phyloP scores from a whole-genome alignment of 345 rosid species.

The Hibiscus tridactylites region DNA sequence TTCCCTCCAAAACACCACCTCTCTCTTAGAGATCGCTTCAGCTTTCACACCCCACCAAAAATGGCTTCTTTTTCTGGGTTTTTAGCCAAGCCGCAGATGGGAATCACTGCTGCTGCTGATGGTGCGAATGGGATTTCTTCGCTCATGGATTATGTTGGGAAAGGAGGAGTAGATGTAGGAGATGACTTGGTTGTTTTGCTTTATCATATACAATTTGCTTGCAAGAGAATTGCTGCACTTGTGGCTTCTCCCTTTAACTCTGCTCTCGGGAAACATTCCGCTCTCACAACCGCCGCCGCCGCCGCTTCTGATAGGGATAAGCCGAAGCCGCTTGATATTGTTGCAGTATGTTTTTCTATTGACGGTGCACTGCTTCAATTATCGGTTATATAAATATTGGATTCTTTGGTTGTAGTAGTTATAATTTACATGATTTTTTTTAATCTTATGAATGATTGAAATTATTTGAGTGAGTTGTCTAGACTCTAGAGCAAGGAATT shows the following conservation, averaged over 20 bases:
- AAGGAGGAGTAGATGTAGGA: slow-evolving; percentile 44
- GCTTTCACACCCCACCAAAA: slow-evolving; percentile 13
- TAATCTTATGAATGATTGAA: not conserved
- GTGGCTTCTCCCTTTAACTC: slow-evolving; percentile 86
- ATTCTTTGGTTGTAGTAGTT: not conserved
- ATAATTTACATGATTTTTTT: not conserved
- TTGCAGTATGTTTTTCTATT: slow-evolving; percentile 41
- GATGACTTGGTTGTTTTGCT: slow-evolving; percentile 67
- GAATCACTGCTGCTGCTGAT: slow-evolving; percentile 10
- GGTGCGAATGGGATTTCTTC: slow-evolving; percentile 25
- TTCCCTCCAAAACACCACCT: slow-evolving; percentile 23
- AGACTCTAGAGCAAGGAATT: not conserved
- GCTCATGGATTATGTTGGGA: slow-evolving; percentile 48
- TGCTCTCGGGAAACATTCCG: slow-evolving; percentile 40
- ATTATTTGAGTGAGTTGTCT: not conserved
- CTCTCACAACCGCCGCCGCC: slow-evolving; percentile 15
- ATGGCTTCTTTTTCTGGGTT: slow-evolving; percentile 53
- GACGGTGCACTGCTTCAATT: not conserved
- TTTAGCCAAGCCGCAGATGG: slow-evolving; percentile 32
- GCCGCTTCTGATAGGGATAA: slow-evolving; percentile 48
- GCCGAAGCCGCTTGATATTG: slow-evolving; percentile 79
- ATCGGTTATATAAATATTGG: not conserved
- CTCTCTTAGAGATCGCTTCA: slow-evolving; percentile 1
- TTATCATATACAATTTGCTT: slow-evolving; percentile 78
- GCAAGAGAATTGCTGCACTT: slow-evolving; percentile 82